Percentiles rank a stretch among this genome's conserved stretches.
These are phyloP conservation scores for Claviceps monticola DNA, from an alignment of 2,329 filamentous ascomycete genomes.

Conservation along the genomic window DNA sequence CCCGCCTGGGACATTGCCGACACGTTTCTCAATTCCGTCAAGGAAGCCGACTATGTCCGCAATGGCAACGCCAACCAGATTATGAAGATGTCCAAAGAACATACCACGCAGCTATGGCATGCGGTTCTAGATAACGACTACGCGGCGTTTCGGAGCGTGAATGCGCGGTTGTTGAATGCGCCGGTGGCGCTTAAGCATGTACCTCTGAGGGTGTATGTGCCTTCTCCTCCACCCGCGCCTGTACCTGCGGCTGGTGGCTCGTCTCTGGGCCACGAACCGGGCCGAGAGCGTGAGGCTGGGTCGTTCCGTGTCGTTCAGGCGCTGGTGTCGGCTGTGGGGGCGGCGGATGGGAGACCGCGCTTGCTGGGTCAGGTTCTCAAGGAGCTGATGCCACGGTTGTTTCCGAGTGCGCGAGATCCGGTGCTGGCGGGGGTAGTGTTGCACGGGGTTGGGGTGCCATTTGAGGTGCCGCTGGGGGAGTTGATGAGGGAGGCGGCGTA, in stretches of 20 bases:
- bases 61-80: constrained; percentile 82
- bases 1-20: constrained; percentile 45
- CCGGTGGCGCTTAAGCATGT: constrained; percentile 65
- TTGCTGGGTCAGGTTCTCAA: constrained; percentile 65
- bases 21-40: constrained; percentile 50
- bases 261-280: neutral
- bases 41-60: constrained; percentile 72
- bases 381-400: constrained; percentile 61
- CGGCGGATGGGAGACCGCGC: constrained; percentile 25
- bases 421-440: constrained; percentile 73
- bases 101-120: constrained; percentile 73
- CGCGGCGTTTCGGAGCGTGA: constrained; percentile 56
- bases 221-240: constrained; percentile 15
- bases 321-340: constrained; percentile 41
- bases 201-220: constrained; percentile 80
- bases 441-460: constrained; percentile 73
- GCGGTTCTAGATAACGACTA: constrained; percentile 69
- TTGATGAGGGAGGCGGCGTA: constrained; percentile 73
- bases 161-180: constrained; percentile 62
- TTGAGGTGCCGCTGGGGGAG: constrained; percentile 67
- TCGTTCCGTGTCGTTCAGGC: constrained; percentile 64
- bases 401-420: constrained; percentile 73
- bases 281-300: constrained; percentile 21
- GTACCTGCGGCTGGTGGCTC: no score
- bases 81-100: constrained; percentile 74